Evolutionary conservation across 2,329 filamentous ascomycete genomes (phyloP), one percentile per base, ranked within the genome.

Genomic region (Rutstroemia sp.): DNA sequence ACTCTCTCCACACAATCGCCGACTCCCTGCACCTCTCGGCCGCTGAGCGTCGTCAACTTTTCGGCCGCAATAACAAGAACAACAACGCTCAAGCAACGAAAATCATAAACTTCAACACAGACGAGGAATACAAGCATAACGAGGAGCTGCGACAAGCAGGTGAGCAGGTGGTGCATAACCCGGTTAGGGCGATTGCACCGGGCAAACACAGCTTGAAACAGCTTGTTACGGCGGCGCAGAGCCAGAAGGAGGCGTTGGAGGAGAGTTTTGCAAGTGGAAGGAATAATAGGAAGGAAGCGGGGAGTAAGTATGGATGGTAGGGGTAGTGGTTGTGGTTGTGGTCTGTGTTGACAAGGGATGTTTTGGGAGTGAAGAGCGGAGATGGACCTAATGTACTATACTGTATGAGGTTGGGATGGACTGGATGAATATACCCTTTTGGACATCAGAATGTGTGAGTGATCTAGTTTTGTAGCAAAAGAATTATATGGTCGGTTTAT

Each of bases 131-230:
- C 71, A 81, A 80, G 23, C 83, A 88, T 65, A 97, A 97, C 70
- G 88, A 96, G 73, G 78, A 79, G 63, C 69, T 95, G 21, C 82
- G 89, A 10, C 81, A 84, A 17, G 75, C 82, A 50, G 86, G 88
- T 67, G 83, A 91, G 69, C 76, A 83, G 66, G 70, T 84, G 54
- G 80, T 83, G 50, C 88, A 95, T 73, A 92, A 92, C 66, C 88
- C 91, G 7, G 86, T 96, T 56, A 86, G 90, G 51, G 76, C 86
- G 2, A 87, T 96, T 68, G 85, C 89, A 23, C 88, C 91, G 3
- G 89, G 90, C 58, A 96, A 96, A 75, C 91, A 96, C 73, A 95
- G 82, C 66, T 76, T 97, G 70, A 85, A 86, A 68, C 91, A 96
- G 74, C 77, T 97, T 64, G 88, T 97, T 63, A 90, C 84, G 71